phyloP scores from a whole-genome alignment of 1,284 basidiomycete species.

The Cystobasidiaceae sp. region DNA sequence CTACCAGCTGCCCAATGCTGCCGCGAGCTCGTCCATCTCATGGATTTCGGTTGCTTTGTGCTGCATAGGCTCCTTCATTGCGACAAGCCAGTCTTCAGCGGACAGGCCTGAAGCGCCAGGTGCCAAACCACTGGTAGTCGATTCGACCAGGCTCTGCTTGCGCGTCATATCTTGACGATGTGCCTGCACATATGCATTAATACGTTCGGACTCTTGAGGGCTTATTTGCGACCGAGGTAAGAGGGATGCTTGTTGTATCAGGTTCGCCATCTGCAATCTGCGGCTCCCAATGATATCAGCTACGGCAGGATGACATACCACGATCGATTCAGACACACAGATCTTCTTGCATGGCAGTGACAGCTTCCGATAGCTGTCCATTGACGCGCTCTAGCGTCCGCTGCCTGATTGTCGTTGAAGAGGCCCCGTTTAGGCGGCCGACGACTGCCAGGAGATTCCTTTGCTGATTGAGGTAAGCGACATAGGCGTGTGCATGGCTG shows the following conservation, averaged over 20 bases:
- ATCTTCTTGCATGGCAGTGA: slow-evolving; percentile 15
- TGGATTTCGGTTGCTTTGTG: slow-evolving; percentile 1
- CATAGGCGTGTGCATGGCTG: slow-evolving; percentile 27
- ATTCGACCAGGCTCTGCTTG: slow-evolving; percentile 21
- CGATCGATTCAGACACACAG: neutral
- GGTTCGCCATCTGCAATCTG: slow-evolving; percentile 1
- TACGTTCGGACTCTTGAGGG: slow-evolving; percentile 1
- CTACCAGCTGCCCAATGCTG: slow-evolving; percentile 7
- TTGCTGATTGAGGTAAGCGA: slow-evolving; percentile 14
- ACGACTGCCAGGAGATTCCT: slow-evolving; percentile 4
- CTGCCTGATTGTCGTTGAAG: slow-evolving; percentile 9
- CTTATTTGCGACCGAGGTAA: slow-evolving; percentile 1
- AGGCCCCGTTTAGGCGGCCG: neutral
- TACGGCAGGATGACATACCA: neutral
- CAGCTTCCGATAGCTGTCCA: slow-evolving; percentile 1
- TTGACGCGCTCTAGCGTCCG: slow-evolving; percentile 4
- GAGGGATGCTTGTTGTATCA: slow-evolving; percentile 4
- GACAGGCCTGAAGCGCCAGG: neutral
- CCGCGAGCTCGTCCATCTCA: slow-evolving; percentile 24
- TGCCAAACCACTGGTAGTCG: neutral
- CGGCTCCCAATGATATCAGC: neutral
- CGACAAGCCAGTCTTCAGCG: slow-evolving; percentile 6
- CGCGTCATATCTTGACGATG: slow-evolving; percentile 10
- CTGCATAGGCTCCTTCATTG: slow-evolving; percentile 17
- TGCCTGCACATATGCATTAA: slow-evolving; percentile 1